phyloP scores from a whole-genome alignment of 768 basidiomycete species.

The Russula ochroleuca region DNA sequence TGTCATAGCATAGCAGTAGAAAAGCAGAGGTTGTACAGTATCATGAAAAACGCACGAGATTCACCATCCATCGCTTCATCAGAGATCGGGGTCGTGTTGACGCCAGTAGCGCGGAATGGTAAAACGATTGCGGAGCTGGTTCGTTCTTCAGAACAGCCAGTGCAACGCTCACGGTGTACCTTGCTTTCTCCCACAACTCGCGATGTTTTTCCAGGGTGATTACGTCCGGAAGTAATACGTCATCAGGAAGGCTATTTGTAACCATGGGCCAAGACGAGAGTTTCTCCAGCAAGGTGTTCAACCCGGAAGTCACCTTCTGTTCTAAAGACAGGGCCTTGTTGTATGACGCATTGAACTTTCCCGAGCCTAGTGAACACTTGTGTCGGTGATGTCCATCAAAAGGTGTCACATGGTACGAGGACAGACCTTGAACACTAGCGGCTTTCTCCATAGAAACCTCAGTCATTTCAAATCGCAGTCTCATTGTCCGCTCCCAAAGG shows the following conservation, averaged over 20 bases:
- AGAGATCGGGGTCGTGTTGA: background rate
- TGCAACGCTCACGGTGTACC: background rate
- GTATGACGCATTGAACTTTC: constrained; percentile 2
- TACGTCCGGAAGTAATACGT: background rate
- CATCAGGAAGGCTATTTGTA: too few relatives aligned
- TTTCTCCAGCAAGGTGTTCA: background rate
- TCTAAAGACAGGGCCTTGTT: background rate
- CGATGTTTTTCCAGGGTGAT: background rate
- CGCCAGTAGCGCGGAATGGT: background rate
- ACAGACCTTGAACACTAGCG: background rate
- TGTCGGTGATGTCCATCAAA: background rate
- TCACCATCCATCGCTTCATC: background rate
- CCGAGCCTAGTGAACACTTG: background rate
- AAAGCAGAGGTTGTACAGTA: too few relatives aligned
- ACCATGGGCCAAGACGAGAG: background rate
- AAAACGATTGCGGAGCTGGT: background rate
- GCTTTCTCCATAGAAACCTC: background rate
- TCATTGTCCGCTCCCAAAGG: background rate
- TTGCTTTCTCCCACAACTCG: background rate
- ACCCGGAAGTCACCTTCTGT: background rate
- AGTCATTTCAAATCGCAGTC: background rate
- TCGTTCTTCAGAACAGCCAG: background rate
- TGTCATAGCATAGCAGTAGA: too few relatives aligned
- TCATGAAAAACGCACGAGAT: background rate
- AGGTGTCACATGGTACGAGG: too few relatives aligned